These are phyloP conservation scores for Ogataea angusta DNA, from an alignment of 805 yeast species.

Conservation along the genomic window DNA sequence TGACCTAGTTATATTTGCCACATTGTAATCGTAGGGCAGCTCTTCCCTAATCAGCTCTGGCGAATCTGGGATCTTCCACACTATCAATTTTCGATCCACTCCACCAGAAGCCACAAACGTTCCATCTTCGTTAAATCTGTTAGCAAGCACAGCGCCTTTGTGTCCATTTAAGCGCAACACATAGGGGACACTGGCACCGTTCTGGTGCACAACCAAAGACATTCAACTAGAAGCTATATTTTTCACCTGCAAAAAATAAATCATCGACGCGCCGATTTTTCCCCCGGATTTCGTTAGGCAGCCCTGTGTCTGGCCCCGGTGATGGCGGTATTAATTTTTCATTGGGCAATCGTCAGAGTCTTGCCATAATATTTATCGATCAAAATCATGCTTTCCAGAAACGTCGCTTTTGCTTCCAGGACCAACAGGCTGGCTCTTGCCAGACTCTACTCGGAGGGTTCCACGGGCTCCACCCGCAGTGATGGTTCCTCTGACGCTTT, in stretches of 20 bases:
- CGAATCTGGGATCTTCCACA: slow-evolving; percentile 29
- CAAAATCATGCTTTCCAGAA: slow-evolving; percentile 36
- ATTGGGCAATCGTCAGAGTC: slow-evolving; percentile 8
- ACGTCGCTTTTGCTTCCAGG: slow-evolving; percentile 32
- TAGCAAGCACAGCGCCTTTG: slow-evolving; percentile 49
- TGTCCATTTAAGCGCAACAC: slow-evolving; percentile 48
- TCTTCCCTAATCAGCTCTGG: slow-evolving; percentile 15
- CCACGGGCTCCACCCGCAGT: slow-evolving; percentile 58
- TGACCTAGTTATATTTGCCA: slow-evolving; percentile 43
- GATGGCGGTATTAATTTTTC: slow-evolving; percentile 4
- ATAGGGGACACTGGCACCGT: neutral
- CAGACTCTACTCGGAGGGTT: slow-evolving; percentile 49
- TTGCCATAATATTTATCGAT: neutral
- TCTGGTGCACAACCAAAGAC: slow-evolving; percentile 7
- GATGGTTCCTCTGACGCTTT: slow-evolving; percentile 57
- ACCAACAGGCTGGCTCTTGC: slow-evolving; percentile 26
- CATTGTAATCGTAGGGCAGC: slow-evolving; percentile 10
- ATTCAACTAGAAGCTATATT: neutral
- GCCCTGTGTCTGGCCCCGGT: slow-evolving; percentile 6
- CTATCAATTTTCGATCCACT: slow-evolving; percentile 44
- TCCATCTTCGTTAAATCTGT: slow-evolving; percentile 52
- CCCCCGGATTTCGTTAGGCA: slow-evolving; percentile 6
- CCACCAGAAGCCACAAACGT: slow-evolving; percentile 60
- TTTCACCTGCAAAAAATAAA: no score
- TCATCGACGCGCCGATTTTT: slow-evolving; percentile 8